Evolutionary conservation across 768 basidiomycete species (phyloP), one percentile per base, ranked within the genome.

Genomic region (Russula sp.): DNA sequence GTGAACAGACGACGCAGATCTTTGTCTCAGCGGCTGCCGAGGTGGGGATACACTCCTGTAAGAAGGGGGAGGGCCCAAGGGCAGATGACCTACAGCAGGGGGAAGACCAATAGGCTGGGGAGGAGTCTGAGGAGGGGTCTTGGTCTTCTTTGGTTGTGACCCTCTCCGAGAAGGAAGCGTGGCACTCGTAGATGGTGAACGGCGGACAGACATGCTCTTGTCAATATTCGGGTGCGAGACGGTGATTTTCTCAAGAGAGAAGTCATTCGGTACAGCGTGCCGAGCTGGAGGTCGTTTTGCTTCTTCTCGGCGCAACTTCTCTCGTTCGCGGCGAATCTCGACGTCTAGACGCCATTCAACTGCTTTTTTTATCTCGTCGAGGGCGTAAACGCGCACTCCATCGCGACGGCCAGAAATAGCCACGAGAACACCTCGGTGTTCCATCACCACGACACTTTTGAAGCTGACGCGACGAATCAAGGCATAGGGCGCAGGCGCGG

Each of bases 361-460:
- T 3, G 86, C 87, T 69, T 86, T 89, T 72, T 85, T 88, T 13
- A 93, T 82, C 68, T 93, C 91, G 61, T 93, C 90, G 16, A 93
- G 76, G 18, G 91, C 91, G 71, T 93, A 93, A 18, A 93, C 91
- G 39, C 91, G 81, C 47, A 93, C 90, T 3, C 91, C 90, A 65
- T 93, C 90, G 67, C 91, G 76, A 64, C 91, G 77, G 9, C 91
- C 91, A 16, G 92, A 92, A 64, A 93, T 91, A 13, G 91, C 90
- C 9, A 93, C 91, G n/a, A 93, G 75, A 0, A 93, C 90, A 7
- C 90, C 91, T 35, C 91, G 86, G 69, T 93, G 88, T 68, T 93
- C 91, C 91, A 93, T 93, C 14, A 93, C 87, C 0, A 93, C 88
- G n/a, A 93, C 86, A 59, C 81, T 84, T 70, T 91, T 93, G 73